Base-by-base conservation (phyloP, 345 rosid species). In the Brassica nigra region DNA sequence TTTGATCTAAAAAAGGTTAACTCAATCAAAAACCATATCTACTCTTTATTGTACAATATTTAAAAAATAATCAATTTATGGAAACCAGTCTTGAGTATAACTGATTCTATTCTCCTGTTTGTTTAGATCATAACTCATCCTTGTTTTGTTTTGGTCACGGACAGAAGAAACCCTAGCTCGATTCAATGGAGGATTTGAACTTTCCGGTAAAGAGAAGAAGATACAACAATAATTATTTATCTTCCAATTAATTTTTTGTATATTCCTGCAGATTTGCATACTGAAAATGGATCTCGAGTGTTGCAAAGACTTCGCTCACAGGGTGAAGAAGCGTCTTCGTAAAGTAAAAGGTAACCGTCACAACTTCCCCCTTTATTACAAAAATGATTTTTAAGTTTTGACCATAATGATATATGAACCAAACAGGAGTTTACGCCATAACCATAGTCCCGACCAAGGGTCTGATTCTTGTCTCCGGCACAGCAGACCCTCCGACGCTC, bases 341-440 rank as follows among this genome's bases (percentile, higher is more conserved):
- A 49, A 65, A 64, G 73, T 78, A 7, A 18, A 71, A 1, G 63
- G 64, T 52, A 68, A 15, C 42, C 28, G 5, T 54, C 15, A 39
- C 0, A 54, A 27, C 11, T 37, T 57, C 2, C 55, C 39, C 28
- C 20, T 66, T 20, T 0, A 6, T 18, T 66, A 10, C 15, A 18
- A 61, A 11, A 58, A 58, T 20, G 12, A 23, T 18, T 18, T 39
- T 8, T 9, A 1, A 47, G 57, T 18, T 49, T 58, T 59, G 61
- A 55, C 61, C 61, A 18, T 55, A 55, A 55, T 55, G 3, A 18
- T 55, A 4, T 1, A 8, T 8, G 4, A 58, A 20, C 62, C 15
- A 44, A 58, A 42, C 33, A 71, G 76, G 76, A 64, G 73, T 78
- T 65, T 66, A 78, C 39, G 73, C 77, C 27, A 73, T 73, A 20